Base-by-base conservation (phyloP, 2,329 filamentous ascomycete genomes). In the Sphaerostilbella broomeana region DNA sequence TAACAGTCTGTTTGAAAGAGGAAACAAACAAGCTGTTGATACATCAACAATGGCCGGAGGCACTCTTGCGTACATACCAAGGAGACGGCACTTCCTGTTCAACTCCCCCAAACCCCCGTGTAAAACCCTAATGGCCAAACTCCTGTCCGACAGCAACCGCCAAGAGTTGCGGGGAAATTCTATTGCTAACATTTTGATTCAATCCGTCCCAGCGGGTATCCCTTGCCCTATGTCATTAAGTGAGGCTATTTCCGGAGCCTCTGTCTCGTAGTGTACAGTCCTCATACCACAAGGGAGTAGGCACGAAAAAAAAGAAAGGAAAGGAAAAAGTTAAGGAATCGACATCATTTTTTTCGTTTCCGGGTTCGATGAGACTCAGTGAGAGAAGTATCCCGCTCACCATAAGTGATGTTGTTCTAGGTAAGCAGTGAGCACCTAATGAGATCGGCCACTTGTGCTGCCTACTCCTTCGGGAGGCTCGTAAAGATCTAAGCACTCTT, bases 401-500 rank as follows among this genome's bases (percentile, higher is more conserved):
- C 15, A 9, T 31, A 16, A 34, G 31, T 21, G 31, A 34, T 34
- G 31, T 17, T 15, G 17, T 34, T 13, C 15, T 9, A 15, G 28
- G 28, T 16, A 31, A 16, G 28, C 28, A 16, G 28, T 31, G 28
- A 22, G 17, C 17, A 31, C 29, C 24, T 53, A 59, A 35, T 46
- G 48, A 35, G 49, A 45, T 24, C 35, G 53, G 25, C 55, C 48
- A 30, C 56, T 55, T 35, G 52, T 53, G 36, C 56, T 57, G 21
- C 21, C 37, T 9, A 58, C 58, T 27, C 62, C 56, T 42, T 64
- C 61, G 12, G 55, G 48, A 24, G 59, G 51, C 34, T 68, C 66
- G 52, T 68, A 72, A 25, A 72, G 56, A 43, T 72, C 68, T 3
- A 72, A 51, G 28, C 62, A 65, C 34, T 64, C 62, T 43, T 61